phyloP scores from a whole-genome alignment of 2,329 filamentous ascomycete genomes.

The Pseudocercospora eumusae region DNA sequence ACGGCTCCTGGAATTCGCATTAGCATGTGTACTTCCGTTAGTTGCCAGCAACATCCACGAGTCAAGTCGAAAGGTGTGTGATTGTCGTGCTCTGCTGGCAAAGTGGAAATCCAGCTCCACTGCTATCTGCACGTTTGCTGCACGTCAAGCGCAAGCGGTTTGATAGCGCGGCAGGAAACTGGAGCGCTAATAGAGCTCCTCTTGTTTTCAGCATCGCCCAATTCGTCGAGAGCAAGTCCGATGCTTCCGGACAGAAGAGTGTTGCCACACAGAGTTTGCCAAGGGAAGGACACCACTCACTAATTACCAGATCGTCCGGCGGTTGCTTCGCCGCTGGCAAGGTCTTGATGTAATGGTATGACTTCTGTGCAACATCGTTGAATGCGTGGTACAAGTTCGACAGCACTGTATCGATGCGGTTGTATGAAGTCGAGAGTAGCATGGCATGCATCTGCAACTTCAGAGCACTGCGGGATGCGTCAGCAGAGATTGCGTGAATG shows the following conservation, averaged over 20 bases:
- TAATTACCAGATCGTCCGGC: slow-evolving; percentile 59
- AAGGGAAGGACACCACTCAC: slow-evolving; percentile 42
- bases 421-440: slow-evolving; percentile 79
- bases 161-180: neutral
- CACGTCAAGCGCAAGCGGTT: slow-evolving; percentile 19
- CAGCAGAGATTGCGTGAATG: slow-evolving; percentile 2
- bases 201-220: slow-evolving; percentile 1
- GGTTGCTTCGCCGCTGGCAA: slow-evolving; percentile 62
- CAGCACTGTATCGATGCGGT: slow-evolving; percentile 67
- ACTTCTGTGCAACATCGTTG: slow-evolving; percentile 74
- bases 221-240: neutral
- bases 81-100: slow-evolving; percentile 3
- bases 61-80: neutral
- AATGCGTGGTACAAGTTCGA: slow-evolving; percentile 76
- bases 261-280: neutral
- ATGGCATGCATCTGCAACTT: slow-evolving; percentile 83
- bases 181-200: slow-evolving; percentile 13
- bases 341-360: slow-evolving; percentile 61
- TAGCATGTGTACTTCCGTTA: slow-evolving; percentile 15
- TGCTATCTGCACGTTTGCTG: slow-evolving; percentile 4
- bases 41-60: slow-evolving; percentile 4
- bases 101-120: neutral
- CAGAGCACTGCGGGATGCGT: slow-evolving; percentile 56
- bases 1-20: slow-evolving; percentile 58
- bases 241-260: neutral